Conservation (phyloP, 805 yeast species). For the Candida insectalens region DNA sequence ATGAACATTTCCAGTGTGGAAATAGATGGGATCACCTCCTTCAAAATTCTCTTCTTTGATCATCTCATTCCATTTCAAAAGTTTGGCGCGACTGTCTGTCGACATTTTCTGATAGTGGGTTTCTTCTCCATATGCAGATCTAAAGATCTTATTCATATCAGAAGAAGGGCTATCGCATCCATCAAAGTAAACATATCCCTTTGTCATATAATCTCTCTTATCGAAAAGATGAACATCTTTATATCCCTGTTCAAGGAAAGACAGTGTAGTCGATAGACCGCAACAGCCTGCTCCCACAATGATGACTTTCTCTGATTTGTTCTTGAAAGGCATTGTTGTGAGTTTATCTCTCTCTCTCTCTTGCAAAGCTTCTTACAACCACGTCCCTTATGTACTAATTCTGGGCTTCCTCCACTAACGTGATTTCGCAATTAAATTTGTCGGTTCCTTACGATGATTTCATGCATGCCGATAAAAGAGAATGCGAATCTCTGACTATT, state of each 20-base stretch:
- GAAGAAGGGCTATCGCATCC: slow-evolving; percentile 4
- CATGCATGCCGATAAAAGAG: too few relatives aligned
- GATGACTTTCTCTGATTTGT: not conserved
- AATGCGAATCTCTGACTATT: too few relatives aligned
- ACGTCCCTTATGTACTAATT: too few relatives aligned
- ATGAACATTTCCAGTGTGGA: slow-evolving; percentile 18
- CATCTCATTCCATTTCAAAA: slow-evolving; percentile 15
- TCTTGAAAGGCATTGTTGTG: too few relatives aligned
- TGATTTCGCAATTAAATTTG: too few relatives aligned
- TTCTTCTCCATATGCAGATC: slow-evolving; percentile 3
- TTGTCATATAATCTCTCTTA: slow-evolving; percentile 2
- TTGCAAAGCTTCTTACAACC: too few relatives aligned
- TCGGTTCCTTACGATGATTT: too few relatives aligned
- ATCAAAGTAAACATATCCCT: slow-evolving; percentile 3
- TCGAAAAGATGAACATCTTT: slow-evolving; percentile 3
- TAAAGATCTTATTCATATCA: slow-evolving; percentile 4
- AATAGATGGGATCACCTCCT: slow-evolving; percentile 16
- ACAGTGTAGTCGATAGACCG: slow-evolving; percentile 1
- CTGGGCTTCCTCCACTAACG: too few relatives aligned
- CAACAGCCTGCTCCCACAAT: not conserved
- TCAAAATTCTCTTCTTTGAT: slow-evolving; percentile 15
- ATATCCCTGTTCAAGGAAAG: slow-evolving; percentile 2
- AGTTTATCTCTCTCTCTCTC: too few relatives aligned
- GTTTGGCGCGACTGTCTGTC: not conserved
- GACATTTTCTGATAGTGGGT: slow-evolving; percentile 1